A percentile compares a stretch with the other conserved stretches of the same genome.
These are phyloP conservation scores for Jatropha curcas DNA, from an alignment of 345 rosid species.

Conservation along the genomic window DNA sequence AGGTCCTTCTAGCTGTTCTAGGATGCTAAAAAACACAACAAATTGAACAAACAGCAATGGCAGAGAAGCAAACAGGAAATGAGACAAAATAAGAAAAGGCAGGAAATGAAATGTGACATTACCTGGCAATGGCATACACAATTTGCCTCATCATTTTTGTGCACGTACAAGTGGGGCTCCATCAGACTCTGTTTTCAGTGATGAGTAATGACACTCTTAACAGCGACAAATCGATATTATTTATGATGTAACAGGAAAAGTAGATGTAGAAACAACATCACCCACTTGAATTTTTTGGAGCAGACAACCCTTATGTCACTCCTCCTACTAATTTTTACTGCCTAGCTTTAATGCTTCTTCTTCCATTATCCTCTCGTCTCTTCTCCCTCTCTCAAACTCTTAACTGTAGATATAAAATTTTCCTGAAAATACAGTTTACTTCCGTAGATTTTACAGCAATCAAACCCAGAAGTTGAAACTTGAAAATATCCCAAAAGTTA, in stretches of 20 bases:
- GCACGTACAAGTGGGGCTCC: slow-evolving; percentile 19
- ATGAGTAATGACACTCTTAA: background rate
- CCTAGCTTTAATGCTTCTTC: too few relatives aligned
- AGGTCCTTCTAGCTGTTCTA: too few relatives aligned
- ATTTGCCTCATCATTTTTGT: slow-evolving; percentile 16
- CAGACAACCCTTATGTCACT: too few relatives aligned
- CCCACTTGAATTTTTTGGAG: background rate
- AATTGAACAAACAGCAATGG: background rate
- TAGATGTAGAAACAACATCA: background rate
- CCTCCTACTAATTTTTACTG: too few relatives aligned
- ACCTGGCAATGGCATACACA: background rate
- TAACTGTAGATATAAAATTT: too few relatives aligned
- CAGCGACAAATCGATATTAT: background rate
- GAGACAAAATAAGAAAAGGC: slow-evolving; percentile 8
- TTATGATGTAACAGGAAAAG: background rate
- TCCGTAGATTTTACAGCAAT: too few relatives aligned
- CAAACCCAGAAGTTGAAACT: too few relatives aligned
- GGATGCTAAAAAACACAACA: too few relatives aligned
- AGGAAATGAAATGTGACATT: background rate
- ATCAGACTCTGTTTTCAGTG: background rate
- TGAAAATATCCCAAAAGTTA: too few relatives aligned
- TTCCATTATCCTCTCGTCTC: background rate
- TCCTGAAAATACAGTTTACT: too few relatives aligned
- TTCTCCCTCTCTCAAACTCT: too few relatives aligned
- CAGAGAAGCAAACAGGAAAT: slow-evolving; percentile 1